phyloP scores from a whole-genome alignment of 306 rosid species.

The Rosa multiflora region DNA sequence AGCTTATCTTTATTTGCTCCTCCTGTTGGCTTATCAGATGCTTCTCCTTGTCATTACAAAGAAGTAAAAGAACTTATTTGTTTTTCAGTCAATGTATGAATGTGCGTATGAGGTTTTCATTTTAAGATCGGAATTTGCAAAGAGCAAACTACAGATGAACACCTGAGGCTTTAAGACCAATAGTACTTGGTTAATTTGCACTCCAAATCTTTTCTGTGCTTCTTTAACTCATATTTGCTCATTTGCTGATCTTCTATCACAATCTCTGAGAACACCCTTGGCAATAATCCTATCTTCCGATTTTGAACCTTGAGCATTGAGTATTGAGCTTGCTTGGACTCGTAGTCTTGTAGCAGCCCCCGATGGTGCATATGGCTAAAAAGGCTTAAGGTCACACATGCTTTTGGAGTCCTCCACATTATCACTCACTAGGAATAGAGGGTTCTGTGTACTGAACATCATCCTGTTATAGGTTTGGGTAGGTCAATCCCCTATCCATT shows the following conservation, averaged over 20 bases:
- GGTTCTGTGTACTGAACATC: neutral
- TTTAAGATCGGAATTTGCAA: neutral
- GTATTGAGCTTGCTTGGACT: too few relatives aligned
- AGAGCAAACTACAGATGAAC: neutral
- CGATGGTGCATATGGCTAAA: neutral
- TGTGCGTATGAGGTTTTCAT: neutral
- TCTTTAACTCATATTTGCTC: neutral
- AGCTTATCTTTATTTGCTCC: conserved; percentile 12
- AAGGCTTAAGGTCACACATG: neutral
- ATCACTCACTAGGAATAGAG: neutral
- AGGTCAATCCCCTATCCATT: neutral
- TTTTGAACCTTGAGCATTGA: neutral
- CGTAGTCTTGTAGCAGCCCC: neutral
- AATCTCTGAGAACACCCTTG: neutral
- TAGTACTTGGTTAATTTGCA: neutral
- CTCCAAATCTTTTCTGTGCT: neutral
- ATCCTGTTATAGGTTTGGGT: too few relatives aligned
- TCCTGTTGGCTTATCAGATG: conserved; percentile 8
- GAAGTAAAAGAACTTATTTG: neutral
- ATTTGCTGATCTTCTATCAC: neutral
- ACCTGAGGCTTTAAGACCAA: neutral
- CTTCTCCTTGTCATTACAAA: neutral
- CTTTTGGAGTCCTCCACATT: neutral
- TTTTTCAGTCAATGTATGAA: neutral
- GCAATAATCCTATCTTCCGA: neutral